Evolutionary conservation across 345 rosid genomes (phyloP).

Genomic region (Passiflora organensis): DNA sequence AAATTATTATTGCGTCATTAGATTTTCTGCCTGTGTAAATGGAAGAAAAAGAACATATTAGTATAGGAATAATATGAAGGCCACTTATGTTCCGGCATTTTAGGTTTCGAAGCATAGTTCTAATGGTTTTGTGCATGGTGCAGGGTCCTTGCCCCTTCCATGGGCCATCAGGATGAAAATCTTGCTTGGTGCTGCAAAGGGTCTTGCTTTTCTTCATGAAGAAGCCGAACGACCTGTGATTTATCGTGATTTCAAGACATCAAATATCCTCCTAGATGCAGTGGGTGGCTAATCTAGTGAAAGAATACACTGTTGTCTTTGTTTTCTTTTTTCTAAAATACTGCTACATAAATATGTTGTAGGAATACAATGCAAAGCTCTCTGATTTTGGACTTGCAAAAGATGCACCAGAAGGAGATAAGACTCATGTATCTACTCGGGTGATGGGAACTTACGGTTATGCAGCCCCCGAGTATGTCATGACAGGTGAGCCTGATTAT

Average conservation of each 20-base stretch:
- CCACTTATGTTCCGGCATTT: not conserved
- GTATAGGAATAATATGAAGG: not conserved
- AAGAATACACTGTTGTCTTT: not conserved
- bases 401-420: slow-evolving; percentile 36
- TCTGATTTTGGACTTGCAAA: slow-evolving; percentile 39
- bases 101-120: slow-evolving; percentile 4
- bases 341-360: slow-evolving; percentile 2
- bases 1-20: too few relatives aligned
- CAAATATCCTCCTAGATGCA: slow-evolving; percentile 40
- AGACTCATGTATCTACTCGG: slow-evolving; percentile 24
- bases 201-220: slow-evolving; percentile 46
- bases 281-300: slow-evolving; percentile 20
- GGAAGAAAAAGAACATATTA: not conserved
- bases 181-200: slow-evolving; percentile 38
- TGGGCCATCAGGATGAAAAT: slow-evolving; percentile 41
- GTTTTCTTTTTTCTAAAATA: not conserved
- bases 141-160: slow-evolving; percentile 42
- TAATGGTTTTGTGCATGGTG: not conserved
- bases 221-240: slow-evolving; percentile 45
- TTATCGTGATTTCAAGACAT: slow-evolving; percentile 42
- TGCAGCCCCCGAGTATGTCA: slow-evolving; percentile 25
- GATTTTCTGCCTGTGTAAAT: too few relatives aligned
- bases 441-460: slow-evolving; percentile 26
- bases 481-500: slow-evolving; percentile 25
- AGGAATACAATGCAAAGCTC: slow-evolving; percentile 39